Percentiles rank a stretch among this genome's conserved stretches.
Evolutionary conservation across 257 asterid species (phyloP).

Genomic region (Solanum virginianum): DNA sequence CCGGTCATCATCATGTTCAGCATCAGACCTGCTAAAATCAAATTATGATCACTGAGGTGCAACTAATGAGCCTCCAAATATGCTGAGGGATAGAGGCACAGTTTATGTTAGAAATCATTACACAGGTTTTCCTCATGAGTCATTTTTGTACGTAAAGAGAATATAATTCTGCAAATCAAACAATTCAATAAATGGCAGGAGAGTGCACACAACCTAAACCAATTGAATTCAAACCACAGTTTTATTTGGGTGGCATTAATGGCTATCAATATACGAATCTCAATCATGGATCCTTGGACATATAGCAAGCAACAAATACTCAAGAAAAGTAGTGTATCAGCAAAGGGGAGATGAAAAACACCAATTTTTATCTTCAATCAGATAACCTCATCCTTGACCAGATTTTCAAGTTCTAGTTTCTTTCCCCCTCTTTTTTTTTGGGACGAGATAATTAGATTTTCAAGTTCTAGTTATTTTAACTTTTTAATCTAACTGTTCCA

Average conservation of each 20-base stretch:
- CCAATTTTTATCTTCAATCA: neutral
- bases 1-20: constrained; percentile 34
- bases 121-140: neutral
- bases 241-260: neutral
- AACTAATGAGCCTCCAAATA: neutral
- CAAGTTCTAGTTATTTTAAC: neutral
- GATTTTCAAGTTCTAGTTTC: neutral
- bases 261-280: neutral
- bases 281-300: neutral
- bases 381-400: neutral
- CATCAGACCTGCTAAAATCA: constrained; percentile 33
- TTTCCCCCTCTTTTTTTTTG: too few species aligned
- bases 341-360: neutral
- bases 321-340: neutral
- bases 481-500: neutral
- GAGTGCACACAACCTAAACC: neutral
- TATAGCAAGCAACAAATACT: neutral
- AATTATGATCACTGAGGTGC: neutral
- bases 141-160: neutral
- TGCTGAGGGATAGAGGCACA: neutral
- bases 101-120: neutral
- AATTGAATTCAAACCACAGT: neutral
- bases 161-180: neutral
- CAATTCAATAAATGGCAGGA: neutral
- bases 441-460: too few species aligned